Evolutionary conservation across 768 basidiomycete genomes (phyloP), one percentile per base, ranked within the genome.

Genomic region (Auricularia cornea): DNA sequence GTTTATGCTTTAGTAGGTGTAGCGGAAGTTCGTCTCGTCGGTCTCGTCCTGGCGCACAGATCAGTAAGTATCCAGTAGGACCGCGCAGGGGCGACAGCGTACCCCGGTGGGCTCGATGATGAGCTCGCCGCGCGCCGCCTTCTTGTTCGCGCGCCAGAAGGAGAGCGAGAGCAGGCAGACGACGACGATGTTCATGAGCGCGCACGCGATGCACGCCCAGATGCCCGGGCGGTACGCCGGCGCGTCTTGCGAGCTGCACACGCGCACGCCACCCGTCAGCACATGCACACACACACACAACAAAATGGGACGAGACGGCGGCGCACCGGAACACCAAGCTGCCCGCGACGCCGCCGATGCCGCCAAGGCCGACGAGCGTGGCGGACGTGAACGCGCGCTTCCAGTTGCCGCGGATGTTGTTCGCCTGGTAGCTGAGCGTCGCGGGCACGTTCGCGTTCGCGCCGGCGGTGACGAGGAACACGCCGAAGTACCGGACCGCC

Each of bases 311-410:
- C n/a, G n/a, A 38, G 35, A 38, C 8, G 35, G 16, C 16, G 16
- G 35, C 35, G 8, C 10, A 38, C 35, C 65, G 67, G 63, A 59
- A 59, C 31, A 33, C 26, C 2, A 44, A 12, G 30, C 66, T 65
- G 28, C 68, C 70, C 11, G 68, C 23, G 54, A 70, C 68, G n/a
- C 70, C 70, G 14, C 70, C 70, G 23, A 69, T 35, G 12, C 69
- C 67, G 23, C 67, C 66, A 14, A 64, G 26, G 8, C 68, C 68
- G 56, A 70, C 61, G 23, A 63, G 59, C 8, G 68, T 38, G 18
- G 70, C 70, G 3, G 62, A 61, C 1, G 64, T 61, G 57, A 70
- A 64, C n/a, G 68, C 67, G n/a, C 68, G 68, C 66, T 69, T 69
- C 29, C 65, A 65, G 60, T 70, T 65, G 1, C 63, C 64, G 26